Evolutionary conservation across 345 rosid species (phyloP), one percentile per base, ranked within the genome.

Genomic region (Arabidopsis arenosa): DNA sequence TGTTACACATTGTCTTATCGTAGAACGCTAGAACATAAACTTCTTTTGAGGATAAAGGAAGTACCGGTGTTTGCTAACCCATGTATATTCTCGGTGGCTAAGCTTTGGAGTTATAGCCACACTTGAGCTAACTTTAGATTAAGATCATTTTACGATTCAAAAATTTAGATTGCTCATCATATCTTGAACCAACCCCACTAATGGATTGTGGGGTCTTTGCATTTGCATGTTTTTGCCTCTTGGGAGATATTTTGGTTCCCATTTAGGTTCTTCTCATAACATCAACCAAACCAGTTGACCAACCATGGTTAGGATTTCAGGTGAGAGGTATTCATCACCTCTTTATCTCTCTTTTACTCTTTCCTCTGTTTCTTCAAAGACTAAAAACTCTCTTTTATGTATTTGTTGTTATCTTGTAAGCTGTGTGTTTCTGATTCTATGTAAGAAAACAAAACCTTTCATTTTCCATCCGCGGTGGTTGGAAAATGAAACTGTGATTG

Each of bases 231-330:
- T 56, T 60, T 78, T 66, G 87, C 83, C 89, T 88, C 82, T 62
- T 18, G 93, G 98, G 96, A 90, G 70, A 89, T 93, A 90, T 93
- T 90, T 93, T 79, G 91, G 81, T 86, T 89, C 89, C 92, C 87
- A 21, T 79, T 75, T 58, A 83, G 90, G 86, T 87, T 87, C 85
- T 84, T 83, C 86, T 80, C 70, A 10, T 72, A 77, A 78, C 78
- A 33, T 78, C 81, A 78, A 72, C 77, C 18, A 78, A 54, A 76
- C 85, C 82, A 67, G 78, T 80, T 51, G 84, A 77, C 75, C 93
- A 80, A 85, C 98, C 96, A 93, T 90, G 98, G 98, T 93, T 93
- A 90, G 93, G 94, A 86, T 92, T 74, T 74, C 84, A 80, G 93
- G 89, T 84, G 81, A 55, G 77, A 72, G 77, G 78, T 78, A 60